Evolutionary conservation across 2,329 filamentous ascomycete genomes (phyloP), one percentile per base, ranked within the genome.

Genomic region (Metarhizium guizhouense): DNA sequence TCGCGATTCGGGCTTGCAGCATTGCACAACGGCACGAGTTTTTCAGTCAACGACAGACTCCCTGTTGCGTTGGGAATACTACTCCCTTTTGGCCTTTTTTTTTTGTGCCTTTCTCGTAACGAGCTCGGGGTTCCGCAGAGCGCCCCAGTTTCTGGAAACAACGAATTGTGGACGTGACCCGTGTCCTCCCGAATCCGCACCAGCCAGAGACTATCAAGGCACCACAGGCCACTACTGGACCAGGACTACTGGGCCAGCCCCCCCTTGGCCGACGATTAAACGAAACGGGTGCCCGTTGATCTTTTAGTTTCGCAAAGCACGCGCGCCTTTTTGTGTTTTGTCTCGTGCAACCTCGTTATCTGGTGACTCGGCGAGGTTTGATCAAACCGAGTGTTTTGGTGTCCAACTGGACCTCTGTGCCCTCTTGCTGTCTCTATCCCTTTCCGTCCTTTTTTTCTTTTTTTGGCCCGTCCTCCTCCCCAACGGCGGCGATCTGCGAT

Each of bases 101-200:
- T 25, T 47, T 47, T 47, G 8, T 7, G 7, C 43, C 43, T 7
- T 47, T 47, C 43, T 47, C 43, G n/a, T 25, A 18, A 47, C 43
- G 25, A 47, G 25, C 43, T 47, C 10, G 43, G 43, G 43, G 20
- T 47, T 47, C 43, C 13, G 25, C 43, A 47, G 8, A 6, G 43
- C 18, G 43, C 43, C 43, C 43, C 43, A 25, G n/a, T 47, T 47
- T 47, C 43, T 47, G 43, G 43, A 47, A 25, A 47, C n/a, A 25
- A 47, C 43, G 43, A 47, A 25, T 47, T 47, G 43, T 25, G 43
- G 45, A 11, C 25, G 32, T 40, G 34, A 53, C 50, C 54, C 50
- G 50, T 53, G 54, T 53, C 54, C 54, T 56, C 50, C 54, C 45
- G 54, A 56, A 36, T 20, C 54, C 54, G 48, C 54, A 32, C 29